phyloP scores from a whole-genome alignment of 345 rosid species.

The Hibiscus mutabilis region DNA sequence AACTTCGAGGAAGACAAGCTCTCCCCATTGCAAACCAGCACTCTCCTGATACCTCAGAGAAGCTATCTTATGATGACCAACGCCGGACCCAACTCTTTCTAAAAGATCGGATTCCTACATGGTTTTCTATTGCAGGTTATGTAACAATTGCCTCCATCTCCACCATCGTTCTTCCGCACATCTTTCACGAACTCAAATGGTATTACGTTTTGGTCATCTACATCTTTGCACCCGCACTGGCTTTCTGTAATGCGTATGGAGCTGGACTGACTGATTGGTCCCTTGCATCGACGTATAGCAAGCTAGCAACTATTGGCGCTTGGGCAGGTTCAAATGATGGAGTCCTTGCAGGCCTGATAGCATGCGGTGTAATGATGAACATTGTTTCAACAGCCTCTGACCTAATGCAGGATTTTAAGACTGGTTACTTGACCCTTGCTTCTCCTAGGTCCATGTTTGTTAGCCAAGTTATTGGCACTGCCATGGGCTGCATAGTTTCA shows the following conservation, averaged over 20 bases:
- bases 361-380: slow-evolving; percentile 92
- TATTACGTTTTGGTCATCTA: slow-evolving; percentile 61
- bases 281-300: slow-evolving; percentile 79
- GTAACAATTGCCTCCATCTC: slow-evolving; percentile 43
- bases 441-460: slow-evolving; percentile 73
- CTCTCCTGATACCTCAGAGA: slow-evolving; percentile 23
- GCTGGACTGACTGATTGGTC: slow-evolving; percentile 86
- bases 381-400: slow-evolving; percentile 78
- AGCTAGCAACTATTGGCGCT: slow-evolving; percentile 60
- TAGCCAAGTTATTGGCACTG: slow-evolving; percentile 75
- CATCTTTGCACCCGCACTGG: slow-evolving; percentile 53
- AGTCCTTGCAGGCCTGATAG: slow-evolving; percentile 68
- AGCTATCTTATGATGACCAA: slow-evolving; percentile 50
- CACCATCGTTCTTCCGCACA: slow-evolving; percentile 42
- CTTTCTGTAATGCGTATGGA: slow-evolving; percentile 84
- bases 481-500: slow-evolving; percentile 73
- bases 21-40: slow-evolving; percentile 36
- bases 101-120: slow-evolving; percentile 67
- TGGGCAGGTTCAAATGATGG: slow-evolving; percentile 75
- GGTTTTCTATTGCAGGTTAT: slow-evolving; percentile 58
- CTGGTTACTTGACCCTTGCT: slow-evolving; percentile 71
- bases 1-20: slow-evolving; percentile 27
- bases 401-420: slow-evolving; percentile 73
- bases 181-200: slow-evolving; percentile 65
- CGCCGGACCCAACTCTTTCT: slow-evolving; percentile 54